Percentiles rank a stretch among this genome's conserved stretches.
Conservation (phyloP, 2,329 filamentous ascomycete species). For the Leptographium radiaticola region DNA sequence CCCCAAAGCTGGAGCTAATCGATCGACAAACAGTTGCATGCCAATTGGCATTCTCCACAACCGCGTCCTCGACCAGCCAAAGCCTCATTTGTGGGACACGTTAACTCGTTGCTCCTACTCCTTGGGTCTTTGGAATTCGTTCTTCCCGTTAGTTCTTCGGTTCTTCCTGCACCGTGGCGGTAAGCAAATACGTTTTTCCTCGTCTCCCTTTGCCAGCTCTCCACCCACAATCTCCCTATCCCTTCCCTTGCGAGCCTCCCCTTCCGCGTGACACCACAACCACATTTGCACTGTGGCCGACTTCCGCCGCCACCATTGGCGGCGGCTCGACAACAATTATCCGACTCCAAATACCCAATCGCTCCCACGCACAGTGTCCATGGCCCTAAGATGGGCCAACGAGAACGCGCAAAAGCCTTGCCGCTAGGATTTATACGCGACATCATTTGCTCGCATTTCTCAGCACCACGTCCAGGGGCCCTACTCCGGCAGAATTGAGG, state of each 20-base stretch:
- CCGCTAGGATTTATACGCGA: not conserved
- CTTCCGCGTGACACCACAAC: no score
- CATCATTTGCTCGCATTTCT: not conserved
- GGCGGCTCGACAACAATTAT: no score
- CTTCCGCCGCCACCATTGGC: no score
- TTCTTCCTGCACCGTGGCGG: slow-evolving; percentile 28
- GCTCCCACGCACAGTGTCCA: not conserved
- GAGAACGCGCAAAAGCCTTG: not conserved
- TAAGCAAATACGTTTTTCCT: slow-evolving; percentile 24
- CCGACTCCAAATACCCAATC: no score
- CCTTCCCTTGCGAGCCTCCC: no score
- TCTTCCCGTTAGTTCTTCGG: slow-evolving; percentile 21
- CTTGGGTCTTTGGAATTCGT: slow-evolving; percentile 32
- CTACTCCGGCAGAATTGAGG: no score
- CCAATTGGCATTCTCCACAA: slow-evolving; percentile 22
- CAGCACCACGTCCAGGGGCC: not conserved
- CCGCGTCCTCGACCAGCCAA: slow-evolving; percentile 23
- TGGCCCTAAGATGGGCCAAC: not conserved
- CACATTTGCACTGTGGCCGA: no score
- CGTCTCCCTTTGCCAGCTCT: not conserved
- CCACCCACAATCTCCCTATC: no score
- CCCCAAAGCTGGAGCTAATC: not conserved
- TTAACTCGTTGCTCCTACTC: slow-evolving; percentile 50
- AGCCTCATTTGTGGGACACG: slow-evolving; percentile 43
- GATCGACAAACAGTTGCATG: slow-evolving; percentile 25